These are phyloP conservation scores for Candida tropicalis DNA, from an alignment of 1,139 yeast genomes.

Conservation along the genomic window DNA sequence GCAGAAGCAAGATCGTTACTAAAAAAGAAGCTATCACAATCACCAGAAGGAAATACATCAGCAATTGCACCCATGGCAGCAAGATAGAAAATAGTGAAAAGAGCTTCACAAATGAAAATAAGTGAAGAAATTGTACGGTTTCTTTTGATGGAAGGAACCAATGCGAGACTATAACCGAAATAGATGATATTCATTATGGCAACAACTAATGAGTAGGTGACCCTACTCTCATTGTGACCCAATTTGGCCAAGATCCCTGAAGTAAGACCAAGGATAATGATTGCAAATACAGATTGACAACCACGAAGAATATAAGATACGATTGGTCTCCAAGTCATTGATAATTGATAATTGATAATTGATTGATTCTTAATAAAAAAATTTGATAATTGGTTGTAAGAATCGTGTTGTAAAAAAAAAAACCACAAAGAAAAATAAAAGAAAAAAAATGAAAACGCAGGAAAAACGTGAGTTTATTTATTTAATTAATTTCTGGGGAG, in stretches of 20 bases:
- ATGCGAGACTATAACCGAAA: conserved; percentile 21
- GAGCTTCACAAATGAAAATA: conserved; percentile 23
- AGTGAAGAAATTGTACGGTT: conserved; percentile 19
- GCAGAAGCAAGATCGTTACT: conserved; percentile 5
- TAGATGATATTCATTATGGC: conserved; percentile 27
- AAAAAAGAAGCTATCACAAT: conserved; percentile 18
- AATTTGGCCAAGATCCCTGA: conserved; percentile 24
- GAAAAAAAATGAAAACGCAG: neutral
- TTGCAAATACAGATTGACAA: conserved; percentile 26
- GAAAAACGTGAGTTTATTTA: no score
- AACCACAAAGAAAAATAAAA: neutral
- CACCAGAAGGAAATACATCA: conserved; percentile 24
- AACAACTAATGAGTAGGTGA: conserved; percentile 24
- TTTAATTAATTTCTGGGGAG: no score
- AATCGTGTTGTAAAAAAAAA: neutral
- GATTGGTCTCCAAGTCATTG: conserved; percentile 8
- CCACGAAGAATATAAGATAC: conserved; percentile 14
- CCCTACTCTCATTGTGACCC: conserved; percentile 17
- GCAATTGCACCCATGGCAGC: conserved; percentile 30
- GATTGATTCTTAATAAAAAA: no score
- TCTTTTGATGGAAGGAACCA: conserved; percentile 16
- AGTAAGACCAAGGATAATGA: conserved; percentile 27
- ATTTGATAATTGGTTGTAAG: neutral
- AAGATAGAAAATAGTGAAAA: conserved; percentile 28
- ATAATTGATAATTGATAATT: neutral